Conservation (phyloP, 176 grass and related monocot genomes). For the Oryza rufipogon region DNA sequence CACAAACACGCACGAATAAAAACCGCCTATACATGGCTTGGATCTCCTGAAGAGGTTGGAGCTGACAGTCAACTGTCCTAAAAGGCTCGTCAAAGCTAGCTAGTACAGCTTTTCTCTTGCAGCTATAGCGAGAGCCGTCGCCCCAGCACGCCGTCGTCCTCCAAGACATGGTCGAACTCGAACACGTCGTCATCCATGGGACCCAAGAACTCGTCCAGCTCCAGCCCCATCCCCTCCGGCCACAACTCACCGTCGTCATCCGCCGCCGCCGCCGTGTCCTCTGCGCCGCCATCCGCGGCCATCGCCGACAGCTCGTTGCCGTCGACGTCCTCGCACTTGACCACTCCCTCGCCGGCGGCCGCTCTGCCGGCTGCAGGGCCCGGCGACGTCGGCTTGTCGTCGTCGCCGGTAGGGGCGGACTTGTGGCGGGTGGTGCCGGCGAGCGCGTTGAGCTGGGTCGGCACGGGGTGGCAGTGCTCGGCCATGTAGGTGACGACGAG, state of each 20-base stretch:
- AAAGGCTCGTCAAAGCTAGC: background rate
- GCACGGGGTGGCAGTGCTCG: constrained; percentile 89
- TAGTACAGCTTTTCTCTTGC: background rate
- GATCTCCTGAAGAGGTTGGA: background rate
- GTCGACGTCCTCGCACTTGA: constrained; percentile 39
- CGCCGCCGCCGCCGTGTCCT: background rate
- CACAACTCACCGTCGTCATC: constrained; percentile 54
- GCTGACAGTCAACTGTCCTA: background rate
- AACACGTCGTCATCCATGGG: constrained; percentile 47
- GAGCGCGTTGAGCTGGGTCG: constrained; percentile 85
- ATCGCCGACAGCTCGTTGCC: constrained; percentile 35
- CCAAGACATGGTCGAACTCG: constrained; percentile 33
- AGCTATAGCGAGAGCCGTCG: constrained; percentile 56
- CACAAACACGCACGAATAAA: background rate
- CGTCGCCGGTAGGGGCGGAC: constrained; percentile 10
- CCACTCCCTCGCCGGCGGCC: background rate
- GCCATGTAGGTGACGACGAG: constrained; percentile 89
- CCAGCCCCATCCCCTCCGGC: constrained; percentile 51
- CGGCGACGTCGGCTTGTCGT: constrained; percentile 16
- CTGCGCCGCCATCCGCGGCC: background rate
- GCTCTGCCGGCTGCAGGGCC: background rate
- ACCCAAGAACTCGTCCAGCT: constrained; percentile 55
- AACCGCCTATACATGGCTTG: constrained; percentile 39
- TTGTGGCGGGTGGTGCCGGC: constrained; percentile 86
- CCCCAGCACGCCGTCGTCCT: constrained; percentile 28